phyloP scores from a whole-genome alignment of 495 filamentous ascomycete genomes.

The Lophium mytilinum region DNA sequence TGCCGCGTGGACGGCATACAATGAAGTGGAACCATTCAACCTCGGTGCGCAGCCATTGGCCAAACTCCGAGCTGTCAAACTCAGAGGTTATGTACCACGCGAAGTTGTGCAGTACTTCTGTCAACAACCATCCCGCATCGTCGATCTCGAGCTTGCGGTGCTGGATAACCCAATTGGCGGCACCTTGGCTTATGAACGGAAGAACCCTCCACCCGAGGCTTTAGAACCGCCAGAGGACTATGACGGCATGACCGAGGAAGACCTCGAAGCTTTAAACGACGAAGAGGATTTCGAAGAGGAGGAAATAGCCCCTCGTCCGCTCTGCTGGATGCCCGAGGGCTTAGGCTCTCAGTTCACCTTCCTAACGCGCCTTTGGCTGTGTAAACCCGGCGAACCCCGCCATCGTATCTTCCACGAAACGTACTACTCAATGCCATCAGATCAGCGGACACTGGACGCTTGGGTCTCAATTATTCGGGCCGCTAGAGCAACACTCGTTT shows the following conservation, averaged over 20 bases:
- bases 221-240: background rate
- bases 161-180: background rate
- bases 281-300: background rate
- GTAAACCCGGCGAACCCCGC: background rate
- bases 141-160: background rate
- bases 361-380: background rate
- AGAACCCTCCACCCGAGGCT: background rate
- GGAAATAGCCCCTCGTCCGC: background rate
- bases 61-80: background rate
- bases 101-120: conserved; percentile 1
- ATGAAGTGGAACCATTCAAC: background rate
- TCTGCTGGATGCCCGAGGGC: background rate
- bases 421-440: background rate
- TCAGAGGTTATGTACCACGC: conserved; percentile 2
- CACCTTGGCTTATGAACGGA: background rate
- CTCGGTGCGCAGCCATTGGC: background rate
- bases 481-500: background rate
- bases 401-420: background rate
- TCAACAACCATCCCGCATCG: background rate
- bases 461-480: background rate
- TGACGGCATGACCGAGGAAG: background rate
- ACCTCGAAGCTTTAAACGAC: background rate
- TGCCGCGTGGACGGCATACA: background rate
- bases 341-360: background rate
- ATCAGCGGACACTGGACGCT: background rate